Percentiles rank a stretch among this genome's conserved stretches.
These are phyloP conservation scores for Leccinum boreale DNA, from an alignment of 768 basidiomycete genomes.

Conservation along the genomic window DNA sequence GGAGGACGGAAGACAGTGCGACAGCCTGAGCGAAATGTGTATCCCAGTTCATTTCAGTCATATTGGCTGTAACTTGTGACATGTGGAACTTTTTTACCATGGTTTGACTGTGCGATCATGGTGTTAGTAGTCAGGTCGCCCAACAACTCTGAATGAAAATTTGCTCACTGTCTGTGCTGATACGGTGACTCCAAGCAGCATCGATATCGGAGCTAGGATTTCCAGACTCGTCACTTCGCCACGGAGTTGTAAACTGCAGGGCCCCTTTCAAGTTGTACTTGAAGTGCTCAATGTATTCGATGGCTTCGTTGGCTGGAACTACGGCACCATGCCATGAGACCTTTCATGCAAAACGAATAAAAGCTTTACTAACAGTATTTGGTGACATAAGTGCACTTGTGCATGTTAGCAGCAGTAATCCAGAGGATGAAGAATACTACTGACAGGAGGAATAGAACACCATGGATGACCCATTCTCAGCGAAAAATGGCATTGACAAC, in stretches of 20 bases:
- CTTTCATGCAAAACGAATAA: neutral
- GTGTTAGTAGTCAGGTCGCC: neutral
- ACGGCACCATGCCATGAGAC: neutral
- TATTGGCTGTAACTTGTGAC: no score
- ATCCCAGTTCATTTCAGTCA: no score
- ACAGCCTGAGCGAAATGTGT: neutral
- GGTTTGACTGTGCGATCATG: neutral
- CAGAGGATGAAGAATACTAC: conserved; percentile 7
- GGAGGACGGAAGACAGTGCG: neutral
- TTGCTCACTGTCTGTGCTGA: conserved; percentile 1
- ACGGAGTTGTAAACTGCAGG: conserved; percentile 3
- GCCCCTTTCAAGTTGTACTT: conserved; percentile 8
- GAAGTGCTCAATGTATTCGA: conserved; percentile 2
- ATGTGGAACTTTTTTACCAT: no score
- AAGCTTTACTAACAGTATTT: conserved; percentile 2
- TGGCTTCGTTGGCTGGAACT: conserved; percentile 11
- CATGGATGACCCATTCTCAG: conserved; percentile 4
- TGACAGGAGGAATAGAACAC: neutral
- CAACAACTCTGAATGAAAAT: neutral
- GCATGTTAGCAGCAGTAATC: neutral
- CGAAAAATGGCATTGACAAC: neutral
- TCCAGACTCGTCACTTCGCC: conserved; percentile 1
- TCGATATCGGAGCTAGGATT: conserved; percentile 11
- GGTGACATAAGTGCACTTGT: neutral
- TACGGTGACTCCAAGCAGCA: conserved; percentile 3